phyloP scores from a whole-genome alignment of 2,329 filamentous ascomycete species.

The Pyrenochaeta sp. region DNA sequence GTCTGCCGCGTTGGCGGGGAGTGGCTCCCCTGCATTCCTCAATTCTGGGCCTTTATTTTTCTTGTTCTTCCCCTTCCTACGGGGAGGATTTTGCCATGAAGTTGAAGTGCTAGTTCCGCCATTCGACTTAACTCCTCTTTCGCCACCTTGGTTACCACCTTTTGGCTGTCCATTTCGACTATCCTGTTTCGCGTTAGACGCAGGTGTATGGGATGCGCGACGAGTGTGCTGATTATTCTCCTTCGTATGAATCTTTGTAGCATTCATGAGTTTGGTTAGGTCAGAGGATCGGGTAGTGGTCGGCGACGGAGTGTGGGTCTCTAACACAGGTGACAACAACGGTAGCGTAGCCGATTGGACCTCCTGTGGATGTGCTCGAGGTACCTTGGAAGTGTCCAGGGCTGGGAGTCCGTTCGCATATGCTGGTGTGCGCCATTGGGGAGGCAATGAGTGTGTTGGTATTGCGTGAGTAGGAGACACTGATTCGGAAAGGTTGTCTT shows the following conservation, averaged over 20 bases:
- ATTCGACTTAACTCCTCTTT: constrained; percentile 33
- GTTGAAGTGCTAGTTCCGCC: constrained; percentile 14
- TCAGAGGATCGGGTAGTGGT: constrained; percentile 59
- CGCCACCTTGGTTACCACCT: constrained; percentile 22
- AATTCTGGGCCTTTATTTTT: constrained; percentile 37
- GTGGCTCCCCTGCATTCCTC: constrained; percentile 48
- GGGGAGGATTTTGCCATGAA: constrained; percentile 30
- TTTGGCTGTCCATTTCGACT: constrained; percentile 35
- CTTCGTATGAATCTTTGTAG: constrained; percentile 36
- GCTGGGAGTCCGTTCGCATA: constrained; percentile 41
- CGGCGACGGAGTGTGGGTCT: constrained; percentile 75
- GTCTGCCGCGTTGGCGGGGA: constrained; percentile 54
- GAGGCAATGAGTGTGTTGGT: too few relatives aligned
- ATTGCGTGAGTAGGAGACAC: constrained; percentile 40
- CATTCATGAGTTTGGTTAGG: constrained; percentile 36
- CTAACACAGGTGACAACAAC: constrained; percentile 75
- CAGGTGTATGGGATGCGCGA: constrained; percentile 35
- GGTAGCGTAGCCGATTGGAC: constrained; percentile 51
- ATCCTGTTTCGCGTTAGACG: constrained; percentile 30
- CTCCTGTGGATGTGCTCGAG: constrained; percentile 46
- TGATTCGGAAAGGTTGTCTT: constrained; percentile 30
- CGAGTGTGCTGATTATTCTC: constrained; percentile 36
- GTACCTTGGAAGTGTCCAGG: constrained; percentile 55
- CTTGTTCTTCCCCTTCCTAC: constrained; percentile 36
- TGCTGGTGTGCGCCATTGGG: constrained; percentile 39